Base-by-base conservation (phyloP, 345 rosid species). In the Passiflora organensis region DNA sequence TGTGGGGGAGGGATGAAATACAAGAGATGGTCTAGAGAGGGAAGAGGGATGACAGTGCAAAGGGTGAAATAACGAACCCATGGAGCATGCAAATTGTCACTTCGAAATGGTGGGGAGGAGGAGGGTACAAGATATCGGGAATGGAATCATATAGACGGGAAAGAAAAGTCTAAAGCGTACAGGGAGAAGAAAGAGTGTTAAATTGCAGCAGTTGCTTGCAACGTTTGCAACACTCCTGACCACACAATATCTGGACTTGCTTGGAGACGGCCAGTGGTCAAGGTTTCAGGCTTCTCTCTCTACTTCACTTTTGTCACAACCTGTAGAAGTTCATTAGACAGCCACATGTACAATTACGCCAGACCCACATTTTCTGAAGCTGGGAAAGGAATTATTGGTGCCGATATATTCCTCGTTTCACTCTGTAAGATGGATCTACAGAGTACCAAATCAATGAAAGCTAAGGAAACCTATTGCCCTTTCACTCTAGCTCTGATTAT, bases 11-110 rank as follows among this genome's bases (percentile, higher is more conserved):
- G 23, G 51, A 36, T 53, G 61, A 60, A 34, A 48, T 41, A 60
- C 42, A 20, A 55, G 28, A 1, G 38, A 24, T 28, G 56, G 44
- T n/a, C 62, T 61, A 11, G 64, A 32, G 44, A 58, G 53, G 41
- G 44, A 22, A 9, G 68, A 13, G 42, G 65, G 6, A 51, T 46
- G 55, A 42, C 69, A 55, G 34, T 59, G 63, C 51, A 55, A 62
- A 48, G 67, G 64, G 50, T n/a, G 32, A 13, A 64, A 21, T 41
- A 58, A 62, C 4, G 53, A 56, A 41, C 72, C 66, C 76, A 72
- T 73, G 55, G 12, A 28, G 21, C 43, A 14, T 24, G 20, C 9
- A 13, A 32, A 28, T 15, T 34, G 41, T 13, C 38, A 48, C 13
- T 32, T 28, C 18, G 43, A 28, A 2, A 24, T 16, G 21, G 14